Conservation (phyloP, 257 asterid species). For the Nicotiana tomentosiformis region DNA sequence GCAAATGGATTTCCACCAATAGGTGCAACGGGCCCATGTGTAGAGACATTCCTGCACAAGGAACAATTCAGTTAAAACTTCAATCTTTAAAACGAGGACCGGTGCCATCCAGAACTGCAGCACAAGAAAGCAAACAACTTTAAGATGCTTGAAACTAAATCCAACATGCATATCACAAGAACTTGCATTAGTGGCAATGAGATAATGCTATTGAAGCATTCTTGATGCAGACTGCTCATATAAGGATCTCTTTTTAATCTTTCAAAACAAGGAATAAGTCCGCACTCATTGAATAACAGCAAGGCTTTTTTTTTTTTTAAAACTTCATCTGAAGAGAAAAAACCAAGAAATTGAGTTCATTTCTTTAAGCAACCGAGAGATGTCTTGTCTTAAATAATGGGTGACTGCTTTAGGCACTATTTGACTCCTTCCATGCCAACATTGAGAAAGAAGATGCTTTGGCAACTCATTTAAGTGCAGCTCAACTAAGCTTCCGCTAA, state of each 20-base stretch:
- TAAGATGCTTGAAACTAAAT: not conserved
- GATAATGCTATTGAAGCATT: too few species aligned
- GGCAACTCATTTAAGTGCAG: not conserved
- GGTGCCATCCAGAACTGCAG: not conserved
- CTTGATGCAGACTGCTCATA: not conserved
- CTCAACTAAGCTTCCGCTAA: not conserved
- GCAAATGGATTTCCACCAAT: slow-evolving; percentile 80
- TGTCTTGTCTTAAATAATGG: not conserved
- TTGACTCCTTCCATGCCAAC: not conserved
- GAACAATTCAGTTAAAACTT: not conserved
- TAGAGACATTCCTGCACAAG: slow-evolving; percentile 51
- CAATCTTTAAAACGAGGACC: not conserved
- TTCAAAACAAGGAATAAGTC: not conserved
- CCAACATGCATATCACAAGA: not conserved
- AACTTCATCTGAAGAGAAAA: not conserved
- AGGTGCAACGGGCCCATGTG: slow-evolving; percentile 60
- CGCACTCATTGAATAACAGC: not conserved
- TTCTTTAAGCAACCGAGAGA: not conserved
- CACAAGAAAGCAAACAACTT: not conserved
- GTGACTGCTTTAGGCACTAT: not conserved
- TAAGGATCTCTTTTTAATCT: not conserved
- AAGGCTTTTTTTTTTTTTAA: not conserved
- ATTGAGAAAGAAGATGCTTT: not conserved
- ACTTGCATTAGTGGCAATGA: not conserved
- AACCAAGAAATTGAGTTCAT: not conserved